Evolutionary conservation across 164 flowering plant species (phyloP).

Genomic region (Vitis riparia): DNA sequence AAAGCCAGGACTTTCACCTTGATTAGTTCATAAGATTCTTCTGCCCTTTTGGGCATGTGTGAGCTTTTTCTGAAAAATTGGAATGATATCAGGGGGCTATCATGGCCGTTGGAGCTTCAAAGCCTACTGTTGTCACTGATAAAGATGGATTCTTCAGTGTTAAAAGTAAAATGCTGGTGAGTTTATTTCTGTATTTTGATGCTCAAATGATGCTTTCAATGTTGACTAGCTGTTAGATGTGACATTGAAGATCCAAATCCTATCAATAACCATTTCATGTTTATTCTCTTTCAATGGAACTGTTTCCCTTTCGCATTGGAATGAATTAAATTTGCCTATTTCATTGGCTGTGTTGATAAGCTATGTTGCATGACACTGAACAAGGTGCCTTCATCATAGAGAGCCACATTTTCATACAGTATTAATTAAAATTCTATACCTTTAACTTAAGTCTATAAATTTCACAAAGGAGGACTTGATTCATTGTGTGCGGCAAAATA

Average conservation of each 20-base stretch:
- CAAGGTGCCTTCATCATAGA: too few relatives aligned
- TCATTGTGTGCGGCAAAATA: too few relatives aligned
- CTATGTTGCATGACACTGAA: too few relatives aligned
- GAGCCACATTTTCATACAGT: too few relatives aligned
- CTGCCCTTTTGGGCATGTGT: not conserved
- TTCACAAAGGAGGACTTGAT: too few relatives aligned
- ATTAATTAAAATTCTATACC: too few relatives aligned
- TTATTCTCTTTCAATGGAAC: not conserved
- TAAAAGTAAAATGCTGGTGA: constrained; percentile 92
- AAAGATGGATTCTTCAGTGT: constrained; percentile 89
- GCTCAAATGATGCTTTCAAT: not conserved
- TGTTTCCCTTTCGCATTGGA: too few relatives aligned
- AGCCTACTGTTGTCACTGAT: constrained; percentile 83
- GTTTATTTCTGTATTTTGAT: constrained; percentile 10
- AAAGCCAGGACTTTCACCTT: not conserved
- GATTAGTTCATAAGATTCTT: not conserved
- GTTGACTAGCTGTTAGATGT: not conserved
- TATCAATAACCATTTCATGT: not conserved
- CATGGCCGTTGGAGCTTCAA: constrained; percentile 98
- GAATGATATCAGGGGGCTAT: constrained; percentile 76
- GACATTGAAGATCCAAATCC: not conserved
- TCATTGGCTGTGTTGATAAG: too few relatives aligned
- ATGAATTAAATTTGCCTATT: too few relatives aligned
- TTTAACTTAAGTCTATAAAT: too few relatives aligned
- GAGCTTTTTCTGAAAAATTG: constrained; percentile 2